Evolutionary conservation across 2,329 filamentous ascomycete species (phyloP).

Genomic region (Capronia epimyces): DNA sequence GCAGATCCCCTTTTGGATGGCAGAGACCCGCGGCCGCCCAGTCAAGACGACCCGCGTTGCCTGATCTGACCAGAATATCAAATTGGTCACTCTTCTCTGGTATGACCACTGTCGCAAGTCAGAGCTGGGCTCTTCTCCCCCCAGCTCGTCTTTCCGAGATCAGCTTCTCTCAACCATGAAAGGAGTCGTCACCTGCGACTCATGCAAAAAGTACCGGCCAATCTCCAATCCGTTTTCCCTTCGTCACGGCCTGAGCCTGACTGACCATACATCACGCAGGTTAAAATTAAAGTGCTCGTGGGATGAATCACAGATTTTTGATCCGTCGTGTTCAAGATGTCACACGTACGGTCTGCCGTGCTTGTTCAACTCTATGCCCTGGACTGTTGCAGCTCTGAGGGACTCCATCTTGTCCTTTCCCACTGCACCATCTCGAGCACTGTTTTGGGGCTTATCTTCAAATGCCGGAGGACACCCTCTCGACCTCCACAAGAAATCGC

Average conservation of each 20-base stretch:
- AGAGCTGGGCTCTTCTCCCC: no score
- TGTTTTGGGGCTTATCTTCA: constrained; percentile 10
- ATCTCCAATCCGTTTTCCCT: not conserved
- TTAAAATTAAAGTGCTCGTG: constrained; percentile 1
- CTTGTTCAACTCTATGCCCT: not conserved
- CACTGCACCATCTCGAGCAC: not conserved
- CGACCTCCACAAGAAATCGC: not conserved
- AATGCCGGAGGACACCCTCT: constrained; percentile 5
- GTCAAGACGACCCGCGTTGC: no score
- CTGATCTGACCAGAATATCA: no score
- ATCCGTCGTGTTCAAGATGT: not conserved
- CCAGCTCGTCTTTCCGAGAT: no score
- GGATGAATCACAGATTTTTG: not conserved
- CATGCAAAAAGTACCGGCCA: not conserved
- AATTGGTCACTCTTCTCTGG: no score
- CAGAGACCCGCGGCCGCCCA: no score
- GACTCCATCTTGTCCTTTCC: not conserved
- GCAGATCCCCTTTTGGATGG: no score
- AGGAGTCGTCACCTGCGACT: not conserved
- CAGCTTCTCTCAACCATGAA: no score
- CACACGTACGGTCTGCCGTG: not conserved
- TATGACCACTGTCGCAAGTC: no score
- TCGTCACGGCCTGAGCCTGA: not conserved
- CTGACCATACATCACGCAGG: not conserved
- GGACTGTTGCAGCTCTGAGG: constrained; percentile 2